Conservation (phyloP, 1,139 yeast genomes). For the Blastobotrys ciferrii region DNA sequence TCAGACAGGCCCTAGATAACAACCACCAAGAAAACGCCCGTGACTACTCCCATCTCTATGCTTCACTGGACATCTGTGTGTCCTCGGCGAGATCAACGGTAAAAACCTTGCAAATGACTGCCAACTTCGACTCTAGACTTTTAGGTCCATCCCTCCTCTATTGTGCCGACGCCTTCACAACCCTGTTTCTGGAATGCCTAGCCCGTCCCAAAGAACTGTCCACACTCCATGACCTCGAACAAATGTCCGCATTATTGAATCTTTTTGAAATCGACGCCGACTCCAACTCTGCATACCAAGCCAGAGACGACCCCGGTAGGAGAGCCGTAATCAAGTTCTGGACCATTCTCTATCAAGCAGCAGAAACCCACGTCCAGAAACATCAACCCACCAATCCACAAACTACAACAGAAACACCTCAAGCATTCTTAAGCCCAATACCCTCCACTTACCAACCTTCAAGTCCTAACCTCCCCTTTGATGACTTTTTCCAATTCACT, state of each 20-base stretch:
- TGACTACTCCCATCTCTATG: neutral
- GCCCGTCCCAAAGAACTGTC: neutral
- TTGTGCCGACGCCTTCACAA: neutral
- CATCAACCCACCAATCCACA: neutral
- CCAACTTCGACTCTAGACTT: neutral
- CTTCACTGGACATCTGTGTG: neutral
- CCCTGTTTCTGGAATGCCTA: neutral
- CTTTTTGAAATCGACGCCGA: neutral
- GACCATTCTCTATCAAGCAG: neutral
- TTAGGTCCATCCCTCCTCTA: neutral
- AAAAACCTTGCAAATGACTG: neutral
- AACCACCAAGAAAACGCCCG: neutral
- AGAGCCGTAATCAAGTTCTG: neutral
- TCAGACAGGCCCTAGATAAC: neutral
- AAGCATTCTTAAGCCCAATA: no score
- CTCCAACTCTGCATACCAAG: neutral
- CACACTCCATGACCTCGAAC: neutral
- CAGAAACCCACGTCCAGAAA: neutral
- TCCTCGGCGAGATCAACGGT: neutral
- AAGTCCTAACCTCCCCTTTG: neutral
- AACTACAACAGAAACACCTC: no score
- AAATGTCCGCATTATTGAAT: neutral
- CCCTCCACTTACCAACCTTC: neutral
- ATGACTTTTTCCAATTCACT: neutral
- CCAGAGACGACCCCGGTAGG: neutral